A percentile compares a stretch with the other conserved stretches of the same genome.
Evolutionary conservation across 2,329 filamentous ascomycete genomes (phyloP).

Genomic region (Talaromyces sp.): DNA sequence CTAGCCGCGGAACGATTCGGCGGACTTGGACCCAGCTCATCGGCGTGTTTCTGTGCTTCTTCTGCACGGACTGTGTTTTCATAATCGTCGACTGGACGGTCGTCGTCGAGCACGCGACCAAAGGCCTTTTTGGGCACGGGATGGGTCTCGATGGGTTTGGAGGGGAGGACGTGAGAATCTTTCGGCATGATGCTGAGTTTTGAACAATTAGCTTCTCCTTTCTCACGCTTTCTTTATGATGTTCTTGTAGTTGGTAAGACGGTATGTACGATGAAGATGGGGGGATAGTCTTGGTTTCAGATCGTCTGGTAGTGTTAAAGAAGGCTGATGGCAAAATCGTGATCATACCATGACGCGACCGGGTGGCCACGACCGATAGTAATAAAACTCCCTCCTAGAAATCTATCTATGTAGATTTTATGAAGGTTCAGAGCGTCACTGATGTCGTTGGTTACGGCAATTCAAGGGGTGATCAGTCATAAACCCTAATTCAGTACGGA

Average conservation of each 20-base stretch:
- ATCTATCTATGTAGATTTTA: neutral
- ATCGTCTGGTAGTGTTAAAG: neutral
- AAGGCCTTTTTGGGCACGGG: slow-evolving; percentile 17
- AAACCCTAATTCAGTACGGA: neutral
- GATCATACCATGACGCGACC: slow-evolving; percentile 16
- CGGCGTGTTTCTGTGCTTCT: slow-evolving; percentile 11
- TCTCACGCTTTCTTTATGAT: neutral
- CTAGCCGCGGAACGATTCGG: slow-evolving; percentile 16
- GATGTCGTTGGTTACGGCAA: neutral
- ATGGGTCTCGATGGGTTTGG: slow-evolving; percentile 12
- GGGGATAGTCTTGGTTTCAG: neutral
- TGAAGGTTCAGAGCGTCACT: neutral
- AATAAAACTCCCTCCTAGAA: neutral
- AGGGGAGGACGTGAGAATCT: slow-evolving; percentile 8
- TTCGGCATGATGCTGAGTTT: neutral
- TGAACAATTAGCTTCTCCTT: neutral
- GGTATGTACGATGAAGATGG: neutral
- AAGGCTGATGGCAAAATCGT: slow-evolving; percentile 12
- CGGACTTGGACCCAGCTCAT: slow-evolving; percentile 11
- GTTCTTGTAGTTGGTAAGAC: neutral
- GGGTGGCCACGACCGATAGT: neutral
- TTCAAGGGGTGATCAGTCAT: neutral
- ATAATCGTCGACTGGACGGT: slow-evolving; percentile 17
- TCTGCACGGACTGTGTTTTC: slow-evolving; percentile 15
- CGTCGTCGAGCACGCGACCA: slow-evolving; percentile 18